A percentile compares a stretch with the other conserved stretches of the same genome.
Conservation (phyloP, 2,329 filamentous ascomycete species). For the Fusarium circinatum region DNA sequence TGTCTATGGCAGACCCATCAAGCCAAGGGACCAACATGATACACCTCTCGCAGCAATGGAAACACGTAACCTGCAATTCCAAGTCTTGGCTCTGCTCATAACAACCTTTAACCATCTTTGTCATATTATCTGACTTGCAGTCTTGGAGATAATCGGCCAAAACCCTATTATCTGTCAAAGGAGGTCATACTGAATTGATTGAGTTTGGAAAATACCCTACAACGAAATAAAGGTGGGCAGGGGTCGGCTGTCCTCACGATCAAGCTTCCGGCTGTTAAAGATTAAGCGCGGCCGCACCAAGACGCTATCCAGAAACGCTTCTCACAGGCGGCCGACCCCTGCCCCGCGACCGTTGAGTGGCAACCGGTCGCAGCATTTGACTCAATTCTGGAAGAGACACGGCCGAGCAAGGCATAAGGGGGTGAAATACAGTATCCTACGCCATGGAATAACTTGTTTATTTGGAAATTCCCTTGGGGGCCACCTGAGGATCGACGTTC, state of each 20-base stretch:
- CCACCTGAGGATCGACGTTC: conserved; percentile 16
- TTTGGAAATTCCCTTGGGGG: conserved; percentile 13
- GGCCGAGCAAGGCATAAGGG: background rate
- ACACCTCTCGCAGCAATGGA: background rate
- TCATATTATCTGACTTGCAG: conserved; percentile 13
- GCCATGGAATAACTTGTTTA: conserved; percentile 4
- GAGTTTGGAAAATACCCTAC: background rate
- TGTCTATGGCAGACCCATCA: background rate
- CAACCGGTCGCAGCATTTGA: conserved; percentile 28
- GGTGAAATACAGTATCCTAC: background rate
- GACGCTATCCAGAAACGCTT: conserved; percentile 7
- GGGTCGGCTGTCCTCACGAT: conserved; percentile 16
- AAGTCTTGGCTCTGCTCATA: background rate
- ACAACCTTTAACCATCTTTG: background rate
- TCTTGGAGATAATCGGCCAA: background rate
- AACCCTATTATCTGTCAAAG: conserved; percentile 17
- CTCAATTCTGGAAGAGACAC: conserved; percentile 9
- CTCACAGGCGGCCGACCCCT: conserved; percentile 35
- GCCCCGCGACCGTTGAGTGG: conserved; percentile 27
- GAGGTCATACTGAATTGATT: background rate
- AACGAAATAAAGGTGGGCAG: background rate
- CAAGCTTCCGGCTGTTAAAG: conserved; percentile 25
- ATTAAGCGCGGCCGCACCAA: conserved; percentile 23
- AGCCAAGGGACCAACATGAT: background rate
- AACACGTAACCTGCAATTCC: background rate